Conservation (phyloP, 352 stramenopile species). For the Elongisporangium prolatum region DNA sequence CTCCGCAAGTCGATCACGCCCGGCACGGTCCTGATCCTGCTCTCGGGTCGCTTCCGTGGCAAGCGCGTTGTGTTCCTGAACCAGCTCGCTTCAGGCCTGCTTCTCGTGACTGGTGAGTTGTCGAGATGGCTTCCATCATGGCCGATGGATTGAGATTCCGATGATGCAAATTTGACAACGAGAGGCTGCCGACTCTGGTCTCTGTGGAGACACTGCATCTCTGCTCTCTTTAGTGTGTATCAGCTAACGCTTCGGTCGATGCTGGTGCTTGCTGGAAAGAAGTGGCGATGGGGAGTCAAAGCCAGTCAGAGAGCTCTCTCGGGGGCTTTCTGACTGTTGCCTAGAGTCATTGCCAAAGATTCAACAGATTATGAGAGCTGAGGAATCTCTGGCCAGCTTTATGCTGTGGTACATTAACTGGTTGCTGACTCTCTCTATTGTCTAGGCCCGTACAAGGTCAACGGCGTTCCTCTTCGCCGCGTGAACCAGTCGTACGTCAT, state of each 20-base stretch:
- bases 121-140: not conserved
- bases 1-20: constrained; percentile 95
- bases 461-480: constrained; percentile 97
- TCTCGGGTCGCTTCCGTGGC: constrained; percentile 95
- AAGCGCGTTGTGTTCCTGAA: constrained; percentile 99
- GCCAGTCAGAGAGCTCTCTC: not conserved
- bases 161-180: constrained; percentile 73
- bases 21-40: constrained; percentile 96
- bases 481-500: constrained; percentile 99
- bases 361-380: constrained; percentile 88
- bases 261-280: not conserved
- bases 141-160: constrained; percentile 21
- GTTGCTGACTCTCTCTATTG: not conserved
- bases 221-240: not conserved
- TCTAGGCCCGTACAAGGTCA: constrained; percentile 98
- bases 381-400: constrained; percentile 35
- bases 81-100: constrained; percentile 93
- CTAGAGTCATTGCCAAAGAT: constrained; percentile 34
- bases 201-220: constrained; percentile 2
- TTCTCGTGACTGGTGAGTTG: constrained; percentile 92
- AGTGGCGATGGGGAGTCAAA: not conserved
- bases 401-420: not conserved
- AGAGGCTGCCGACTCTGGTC: constrained; percentile 30
- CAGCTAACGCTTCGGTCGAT: not conserved
- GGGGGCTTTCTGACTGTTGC: not conserved